A percentile compares a stretch with the other conserved stretches of the same genome.
Conservation (phyloP, 208 protist species). For the Acanthamoeba healyi region DNA sequence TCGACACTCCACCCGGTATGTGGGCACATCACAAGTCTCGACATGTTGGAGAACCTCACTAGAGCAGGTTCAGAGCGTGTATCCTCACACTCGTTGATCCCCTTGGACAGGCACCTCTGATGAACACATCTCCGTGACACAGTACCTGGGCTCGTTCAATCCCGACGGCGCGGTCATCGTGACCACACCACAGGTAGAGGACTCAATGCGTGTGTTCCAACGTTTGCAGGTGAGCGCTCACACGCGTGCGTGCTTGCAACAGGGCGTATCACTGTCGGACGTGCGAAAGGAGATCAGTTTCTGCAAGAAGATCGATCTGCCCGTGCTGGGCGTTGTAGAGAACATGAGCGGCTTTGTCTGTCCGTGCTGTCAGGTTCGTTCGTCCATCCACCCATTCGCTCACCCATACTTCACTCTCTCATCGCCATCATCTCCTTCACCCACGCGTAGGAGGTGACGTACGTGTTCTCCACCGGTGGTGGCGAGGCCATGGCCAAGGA, state of each 20-base stretch:
- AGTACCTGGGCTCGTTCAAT: background rate
- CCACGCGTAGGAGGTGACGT: background rate
- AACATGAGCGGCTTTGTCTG: slow-evolving; percentile 83
- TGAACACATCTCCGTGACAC: slow-evolving; percentile 97
- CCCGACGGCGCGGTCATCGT: slow-evolving; percentile 83
- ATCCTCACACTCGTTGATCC: too few relatives aligned
- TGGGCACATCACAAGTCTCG: background rate
- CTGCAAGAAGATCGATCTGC: slow-evolving; percentile 75
- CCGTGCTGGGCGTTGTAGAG: slow-evolving; percentile 78
- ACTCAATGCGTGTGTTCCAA: too few relatives aligned
- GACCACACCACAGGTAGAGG: slow-evolving; percentile 97
- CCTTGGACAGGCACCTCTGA: slow-evolving; percentile 97
- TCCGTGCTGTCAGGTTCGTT: slow-evolving; percentile 59
- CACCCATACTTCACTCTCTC: too few relatives aligned
- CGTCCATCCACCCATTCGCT: too few relatives aligned
- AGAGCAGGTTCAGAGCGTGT: too few relatives aligned
- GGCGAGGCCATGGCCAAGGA: slow-evolving; percentile 60
- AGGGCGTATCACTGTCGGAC: slow-evolving; percentile 31
- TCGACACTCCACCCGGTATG: slow-evolving; percentile 98
- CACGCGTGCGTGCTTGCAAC: background rate
- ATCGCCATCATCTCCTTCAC: too few relatives aligned
- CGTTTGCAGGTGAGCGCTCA: too few relatives aligned
- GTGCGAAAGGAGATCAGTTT: slow-evolving; percentile 78
- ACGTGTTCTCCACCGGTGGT: slow-evolving; percentile 21
- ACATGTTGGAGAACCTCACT: too few relatives aligned